These are phyloP conservation scores for Hordeum pubiflorum DNA, from an alignment of 202 grass and related monocot species.

Conservation along the genomic window DNA sequence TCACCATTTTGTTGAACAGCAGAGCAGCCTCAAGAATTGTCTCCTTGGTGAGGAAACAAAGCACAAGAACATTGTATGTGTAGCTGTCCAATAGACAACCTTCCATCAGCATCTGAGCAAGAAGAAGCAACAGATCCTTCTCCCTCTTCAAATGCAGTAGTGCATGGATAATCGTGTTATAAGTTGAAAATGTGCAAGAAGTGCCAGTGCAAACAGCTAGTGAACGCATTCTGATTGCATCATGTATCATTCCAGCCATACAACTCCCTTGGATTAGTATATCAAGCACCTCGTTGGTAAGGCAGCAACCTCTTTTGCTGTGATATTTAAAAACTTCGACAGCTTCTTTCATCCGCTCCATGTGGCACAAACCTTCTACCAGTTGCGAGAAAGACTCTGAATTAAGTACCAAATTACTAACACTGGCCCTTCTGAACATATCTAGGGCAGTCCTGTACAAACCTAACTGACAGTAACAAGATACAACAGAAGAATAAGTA, in stretches of 20 bases:
- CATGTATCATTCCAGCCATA: slow-evolving; percentile 33
- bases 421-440: slow-evolving; percentile 31
- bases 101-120: slow-evolving; percentile 56
- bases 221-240: slow-evolving; percentile 37
- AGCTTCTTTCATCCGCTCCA: slow-evolving; percentile 33
- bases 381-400: slow-evolving; percentile 44
- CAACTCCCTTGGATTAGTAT: slow-evolving; percentile 37
- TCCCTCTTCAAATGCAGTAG: slow-evolving; percentile 37
- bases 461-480: slow-evolving; percentile 45
- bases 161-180: slow-evolving; percentile 38
- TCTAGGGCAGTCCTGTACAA: slow-evolving; percentile 33
- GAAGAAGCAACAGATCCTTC: slow-evolving; percentile 34
- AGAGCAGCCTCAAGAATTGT: slow-evolving; percentile 24
- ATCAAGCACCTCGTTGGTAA: slow-evolving; percentile 29
- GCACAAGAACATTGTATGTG: slow-evolving; percentile 36
- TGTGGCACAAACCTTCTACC: slow-evolving; percentile 43
- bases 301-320: slow-evolving; percentile 30
- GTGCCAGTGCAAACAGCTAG: slow-evolving; percentile 39
- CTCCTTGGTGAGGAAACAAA: slow-evolving; percentile 32
- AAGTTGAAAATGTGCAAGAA: slow-evolving; percentile 31
- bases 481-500: slow-evolving; percentile 47
- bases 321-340: slow-evolving; percentile 44
- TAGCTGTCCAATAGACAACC: slow-evolving; percentile 35
- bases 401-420: slow-evolving; percentile 37
- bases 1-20: slow-evolving; percentile 64